Conservation (phyloP, 257 asterid genomes). For the Perilla frutescens region DNA sequence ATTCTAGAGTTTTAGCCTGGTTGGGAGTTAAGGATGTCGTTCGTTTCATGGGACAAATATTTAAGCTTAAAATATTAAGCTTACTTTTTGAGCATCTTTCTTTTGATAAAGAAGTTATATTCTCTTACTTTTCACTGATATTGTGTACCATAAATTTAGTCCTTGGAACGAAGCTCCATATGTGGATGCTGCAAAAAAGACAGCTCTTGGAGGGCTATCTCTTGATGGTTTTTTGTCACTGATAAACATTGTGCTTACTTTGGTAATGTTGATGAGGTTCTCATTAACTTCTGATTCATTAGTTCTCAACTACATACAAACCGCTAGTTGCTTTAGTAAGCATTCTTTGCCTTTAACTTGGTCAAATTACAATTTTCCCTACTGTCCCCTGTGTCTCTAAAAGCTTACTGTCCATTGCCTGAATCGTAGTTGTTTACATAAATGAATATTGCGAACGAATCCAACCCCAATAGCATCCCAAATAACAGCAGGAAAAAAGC, state of each 20-base stretch:
- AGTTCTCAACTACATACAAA: not conserved
- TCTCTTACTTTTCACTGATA: too few species aligned
- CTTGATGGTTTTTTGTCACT: conserved; percentile 81
- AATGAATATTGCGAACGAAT: too few species aligned
- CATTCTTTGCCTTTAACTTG: conserved; percentile 7
- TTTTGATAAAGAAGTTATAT: too few species aligned
- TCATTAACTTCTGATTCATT: conserved; percentile 7
- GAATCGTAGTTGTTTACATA: too few species aligned
- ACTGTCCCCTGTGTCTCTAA: not conserved
- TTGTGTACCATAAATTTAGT: too few species aligned
- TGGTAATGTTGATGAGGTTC: conserved; percentile 9
- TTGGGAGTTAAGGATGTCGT: not conserved
- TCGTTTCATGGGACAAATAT: not conserved
- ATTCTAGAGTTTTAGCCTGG: not conserved
- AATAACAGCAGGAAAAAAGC: not conserved
- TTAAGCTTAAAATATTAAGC: too few species aligned
- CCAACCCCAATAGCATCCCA: conserved; percentile 12
- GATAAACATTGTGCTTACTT: conserved; percentile 51
- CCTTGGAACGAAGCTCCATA: conserved; percentile 94
- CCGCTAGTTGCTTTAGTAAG: conserved; percentile 14
- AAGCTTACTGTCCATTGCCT: too few species aligned
- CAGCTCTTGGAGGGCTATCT: conserved; percentile 85
- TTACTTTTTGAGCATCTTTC: too few species aligned
- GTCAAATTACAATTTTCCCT: not conserved
- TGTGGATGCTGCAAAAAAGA: conserved; percentile 80